Evolutionary conservation across 2,329 filamentous ascomycete genomes (phyloP).

Genomic region (Botrytis porri): DNA sequence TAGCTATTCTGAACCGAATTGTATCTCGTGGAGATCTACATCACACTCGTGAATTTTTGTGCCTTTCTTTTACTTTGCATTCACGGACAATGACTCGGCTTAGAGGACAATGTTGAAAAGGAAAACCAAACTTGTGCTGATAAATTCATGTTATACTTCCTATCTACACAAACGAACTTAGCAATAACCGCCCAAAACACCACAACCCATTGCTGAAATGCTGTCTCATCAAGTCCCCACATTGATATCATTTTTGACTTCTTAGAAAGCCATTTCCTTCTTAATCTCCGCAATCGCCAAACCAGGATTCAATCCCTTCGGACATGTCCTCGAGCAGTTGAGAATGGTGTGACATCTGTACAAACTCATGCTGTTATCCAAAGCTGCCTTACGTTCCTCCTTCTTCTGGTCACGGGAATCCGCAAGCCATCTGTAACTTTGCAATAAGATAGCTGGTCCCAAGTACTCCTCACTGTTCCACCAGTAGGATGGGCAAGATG

Average conservation of each 20-base stretch:
- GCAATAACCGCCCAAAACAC: constrained; percentile 19
- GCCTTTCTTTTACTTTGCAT: no score
- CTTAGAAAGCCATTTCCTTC: constrained; percentile 76
- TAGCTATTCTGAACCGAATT: no score
- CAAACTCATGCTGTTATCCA: constrained; percentile 98
- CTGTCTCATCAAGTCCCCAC: constrained; percentile 7
- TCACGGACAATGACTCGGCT: not conserved
- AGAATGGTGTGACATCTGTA: constrained; percentile 99
- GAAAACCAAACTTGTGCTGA: constrained; percentile 6
- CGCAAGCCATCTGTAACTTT: constrained; percentile 96
- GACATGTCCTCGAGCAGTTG: constrained; percentile 96
- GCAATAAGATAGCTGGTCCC: constrained; percentile 90
- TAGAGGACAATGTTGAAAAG: not conserved
- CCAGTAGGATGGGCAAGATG: constrained; percentile 99
- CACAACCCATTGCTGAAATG: constrained; percentile 7
- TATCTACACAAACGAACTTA: constrained; percentile 20
- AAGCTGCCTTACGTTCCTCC: constrained; percentile 79
- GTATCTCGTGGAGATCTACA: no score
- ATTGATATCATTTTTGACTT: not conserved
- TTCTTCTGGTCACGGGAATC: constrained; percentile 92
- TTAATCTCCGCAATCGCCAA: constrained; percentile 97
- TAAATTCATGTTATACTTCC: constrained; percentile 16
- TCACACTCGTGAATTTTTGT: no score
- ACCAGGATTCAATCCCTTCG: constrained; percentile 96
- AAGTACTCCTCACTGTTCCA: constrained; percentile 99